Conservation (phyloP, 1,284 basidiomycete species). For the Ganoderma sinense region DNA sequence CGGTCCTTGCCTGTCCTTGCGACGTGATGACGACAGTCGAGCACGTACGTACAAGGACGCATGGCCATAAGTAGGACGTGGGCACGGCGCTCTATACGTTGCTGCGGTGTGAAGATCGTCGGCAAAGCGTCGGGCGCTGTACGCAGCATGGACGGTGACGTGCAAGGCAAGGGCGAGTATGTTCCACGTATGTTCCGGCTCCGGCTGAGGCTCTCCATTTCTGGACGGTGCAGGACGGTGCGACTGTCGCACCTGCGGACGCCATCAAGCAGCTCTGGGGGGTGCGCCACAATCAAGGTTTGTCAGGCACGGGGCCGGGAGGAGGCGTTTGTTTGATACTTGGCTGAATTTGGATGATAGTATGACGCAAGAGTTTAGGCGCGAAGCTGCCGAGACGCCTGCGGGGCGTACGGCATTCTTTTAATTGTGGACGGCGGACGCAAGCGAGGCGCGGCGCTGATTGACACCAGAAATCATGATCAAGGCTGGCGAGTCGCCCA, state of each 20-base stretch:
- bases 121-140: not conserved
- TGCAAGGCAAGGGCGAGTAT: not conserved
- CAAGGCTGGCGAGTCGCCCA: slow-evolving; percentile 9
- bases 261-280: not conserved
- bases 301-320: not conserved
- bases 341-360: not conserved
- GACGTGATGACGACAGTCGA: slow-evolving; percentile 23
- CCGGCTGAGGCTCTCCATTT: not conserved
- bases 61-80: not conserved
- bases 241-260: not conserved
- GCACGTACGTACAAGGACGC: slow-evolving; percentile 15
- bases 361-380: not conserved
- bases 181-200: slow-evolving; percentile 1
- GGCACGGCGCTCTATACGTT: not conserved
- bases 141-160: not conserved
- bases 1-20: not conserved
- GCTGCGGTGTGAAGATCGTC: slow-evolving; percentile 1
- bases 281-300: slow-evolving; percentile 6
- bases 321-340: not conserved
- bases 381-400: not conserved
- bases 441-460: slow-evolving; percentile 1
- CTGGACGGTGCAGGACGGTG: not conserved
- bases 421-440: not conserved
- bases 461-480: slow-evolving; percentile 13
- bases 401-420: not conserved